These are phyloP conservation scores for Barnettozyma wickerhamii DNA, from an alignment of 805 yeast genomes.

Conservation along the genomic window DNA sequence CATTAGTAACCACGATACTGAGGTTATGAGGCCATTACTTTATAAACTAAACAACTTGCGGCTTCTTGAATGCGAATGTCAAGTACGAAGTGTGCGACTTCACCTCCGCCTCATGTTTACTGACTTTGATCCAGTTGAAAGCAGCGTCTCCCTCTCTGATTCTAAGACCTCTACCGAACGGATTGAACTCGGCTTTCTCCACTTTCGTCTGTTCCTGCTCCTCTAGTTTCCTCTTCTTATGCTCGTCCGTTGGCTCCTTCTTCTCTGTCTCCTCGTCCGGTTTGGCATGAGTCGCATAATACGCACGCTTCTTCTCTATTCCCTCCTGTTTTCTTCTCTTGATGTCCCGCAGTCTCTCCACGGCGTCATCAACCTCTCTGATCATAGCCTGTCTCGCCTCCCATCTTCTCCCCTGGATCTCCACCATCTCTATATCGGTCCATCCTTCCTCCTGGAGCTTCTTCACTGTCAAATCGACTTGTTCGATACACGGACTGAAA, in stretches of 20 bases:
- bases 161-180: conserved; percentile 88
- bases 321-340: conserved; percentile 66
- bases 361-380: conserved; percentile 72
- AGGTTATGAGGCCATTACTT: no score
- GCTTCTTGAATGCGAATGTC: conserved; percentile 71
- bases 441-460: conserved; percentile 75
- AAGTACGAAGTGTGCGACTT: conserved; percentile 93
- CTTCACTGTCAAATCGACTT: conserved; percentile 82
- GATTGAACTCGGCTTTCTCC: conserved; percentile 63
- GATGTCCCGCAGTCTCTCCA: conserved; percentile 76
- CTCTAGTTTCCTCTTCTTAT: conserved; percentile 19
- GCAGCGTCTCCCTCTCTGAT: conserved; percentile 82
- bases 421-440: conserved; percentile 88
- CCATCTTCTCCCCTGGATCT: conserved; percentile 78
- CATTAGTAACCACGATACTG: no score
- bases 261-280: conserved; percentile 21
- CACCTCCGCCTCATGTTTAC: conserved; percentile 77
- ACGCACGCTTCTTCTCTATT: conserved; percentile 46
- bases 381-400: conserved; percentile 90
- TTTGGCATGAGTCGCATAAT: no score
- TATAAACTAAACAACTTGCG: conserved; percentile 3
- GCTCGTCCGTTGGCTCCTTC: conserved; percentile 21
- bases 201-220: conserved; percentile 26
- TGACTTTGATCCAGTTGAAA: conserved; percentile 79
- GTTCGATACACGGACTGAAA: conserved; percentile 97